Percentiles rank a stretch among this genome's conserved stretches.
phyloP scores from a whole-genome alignment of 2,329 filamentous ascomycete species.

The Fusarium denticulatum region DNA sequence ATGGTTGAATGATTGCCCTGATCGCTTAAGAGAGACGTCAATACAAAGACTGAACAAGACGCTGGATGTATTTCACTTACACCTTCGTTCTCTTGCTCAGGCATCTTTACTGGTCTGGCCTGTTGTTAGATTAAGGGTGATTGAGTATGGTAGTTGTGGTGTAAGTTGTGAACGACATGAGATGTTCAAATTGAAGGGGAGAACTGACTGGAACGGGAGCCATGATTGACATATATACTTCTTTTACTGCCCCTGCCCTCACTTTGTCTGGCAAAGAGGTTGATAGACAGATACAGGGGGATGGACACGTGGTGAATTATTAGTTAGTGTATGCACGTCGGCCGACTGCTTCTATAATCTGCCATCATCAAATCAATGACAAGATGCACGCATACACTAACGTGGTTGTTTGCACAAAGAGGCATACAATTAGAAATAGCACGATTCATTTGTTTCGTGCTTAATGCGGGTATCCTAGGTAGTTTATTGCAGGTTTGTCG shows the following conservation, averaged over 20 bases:
- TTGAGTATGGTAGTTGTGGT: not conserved
- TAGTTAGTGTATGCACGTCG: not conserved
- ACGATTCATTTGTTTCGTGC: not conserved
- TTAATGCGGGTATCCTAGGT: conserved; percentile 24
- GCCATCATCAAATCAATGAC: not conserved
- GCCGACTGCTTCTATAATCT: not conserved
- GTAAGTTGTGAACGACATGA: too few relatives aligned
- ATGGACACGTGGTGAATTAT: not conserved
- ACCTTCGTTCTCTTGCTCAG: not conserved
- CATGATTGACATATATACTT: too few relatives aligned
- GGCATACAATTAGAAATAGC: not conserved
- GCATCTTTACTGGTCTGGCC: not conserved
- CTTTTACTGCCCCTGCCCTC: not conserved
- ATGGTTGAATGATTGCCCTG: not conserved
- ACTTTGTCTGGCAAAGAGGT: not conserved
- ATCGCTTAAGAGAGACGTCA: not conserved
- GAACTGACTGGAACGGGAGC: not conserved
- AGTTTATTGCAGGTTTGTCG: not conserved
- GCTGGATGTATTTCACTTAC: not conserved
- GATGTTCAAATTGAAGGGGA: not conserved
- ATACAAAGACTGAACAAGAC: not conserved
- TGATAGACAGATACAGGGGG: not conserved
- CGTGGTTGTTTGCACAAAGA: not conserved
- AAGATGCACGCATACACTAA: not conserved
- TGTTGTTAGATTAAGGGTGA: not conserved